Conservation (phyloP, 2,329 filamentous ascomycete species). For the Ilyonectria mors-panacis region DNA sequence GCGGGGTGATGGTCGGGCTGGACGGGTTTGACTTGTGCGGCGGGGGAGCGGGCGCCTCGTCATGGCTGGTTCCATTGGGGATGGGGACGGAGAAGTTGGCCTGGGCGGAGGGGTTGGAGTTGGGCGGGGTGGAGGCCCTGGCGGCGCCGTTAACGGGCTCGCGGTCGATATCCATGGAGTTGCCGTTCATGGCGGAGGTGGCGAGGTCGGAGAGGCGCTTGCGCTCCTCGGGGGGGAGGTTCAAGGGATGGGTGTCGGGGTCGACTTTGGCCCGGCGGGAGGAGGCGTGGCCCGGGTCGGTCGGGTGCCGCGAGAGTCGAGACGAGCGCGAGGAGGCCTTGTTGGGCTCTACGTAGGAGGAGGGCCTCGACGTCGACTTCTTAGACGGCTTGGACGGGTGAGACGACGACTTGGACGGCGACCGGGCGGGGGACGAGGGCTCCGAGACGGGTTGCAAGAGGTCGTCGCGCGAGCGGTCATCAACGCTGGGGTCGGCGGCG, state of each 20-base stretch:
- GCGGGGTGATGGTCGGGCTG: constrained; percentile 67
- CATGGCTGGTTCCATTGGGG: constrained; percentile 61
- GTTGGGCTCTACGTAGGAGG: constrained; percentile 51
- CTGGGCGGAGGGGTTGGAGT: constrained; percentile 54
- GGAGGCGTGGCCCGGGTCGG: constrained; percentile 59
- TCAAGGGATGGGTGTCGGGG: constrained; percentile 86
- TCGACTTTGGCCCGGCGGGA: constrained; percentile 71
- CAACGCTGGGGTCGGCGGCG: constrained; percentile 52
- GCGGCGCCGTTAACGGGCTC: constrained; percentile 66
- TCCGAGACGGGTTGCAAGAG: constrained; percentile 55
- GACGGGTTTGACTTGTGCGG: constrained; percentile 78
- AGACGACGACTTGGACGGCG: constrained; percentile 57
- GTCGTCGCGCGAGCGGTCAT: constrained; percentile 57
- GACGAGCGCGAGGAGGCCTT: constrained; percentile 56
- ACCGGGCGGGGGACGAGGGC: constrained; percentile 53
- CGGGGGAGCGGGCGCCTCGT: constrained; percentile 74
- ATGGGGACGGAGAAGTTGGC: constrained; percentile 68
- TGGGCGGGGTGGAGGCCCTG: constrained; percentile 65
- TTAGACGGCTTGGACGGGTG: constrained; percentile 45
- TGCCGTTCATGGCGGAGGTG: constrained; percentile 68
- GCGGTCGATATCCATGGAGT: constrained; percentile 84
- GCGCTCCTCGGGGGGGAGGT: constrained; percentile 90
- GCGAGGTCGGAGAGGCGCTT: constrained; percentile 81
- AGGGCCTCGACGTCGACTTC: constrained; percentile 50
- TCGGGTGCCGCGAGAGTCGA: constrained; percentile 64